Evolutionary conservation across 2,329 filamentous ascomycete genomes (phyloP).

Genomic region (Alternaria solani): DNA sequence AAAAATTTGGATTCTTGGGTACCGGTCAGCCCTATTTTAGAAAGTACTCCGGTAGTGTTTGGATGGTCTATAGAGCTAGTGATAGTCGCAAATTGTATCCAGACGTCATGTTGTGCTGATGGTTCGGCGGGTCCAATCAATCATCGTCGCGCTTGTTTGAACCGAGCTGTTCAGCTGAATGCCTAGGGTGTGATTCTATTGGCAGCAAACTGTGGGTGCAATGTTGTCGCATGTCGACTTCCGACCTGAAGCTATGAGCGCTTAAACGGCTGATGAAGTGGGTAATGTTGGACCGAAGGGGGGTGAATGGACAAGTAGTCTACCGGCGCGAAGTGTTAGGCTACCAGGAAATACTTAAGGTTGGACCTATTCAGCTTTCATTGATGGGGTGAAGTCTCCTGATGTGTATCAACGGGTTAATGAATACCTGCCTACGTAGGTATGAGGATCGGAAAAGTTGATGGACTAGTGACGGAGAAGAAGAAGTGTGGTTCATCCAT

Average conservation of each 20-base stretch:
- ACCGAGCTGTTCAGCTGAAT: background rate
- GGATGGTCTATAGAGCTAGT: background rate
- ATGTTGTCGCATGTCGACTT: background rate
- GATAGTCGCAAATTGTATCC: constrained; percentile 4
- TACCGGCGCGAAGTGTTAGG: background rate
- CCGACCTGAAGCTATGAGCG: background rate
- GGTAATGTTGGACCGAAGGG: background rate
- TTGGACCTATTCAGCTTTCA: background rate
- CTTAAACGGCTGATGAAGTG: background rate
- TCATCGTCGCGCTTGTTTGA: background rate
- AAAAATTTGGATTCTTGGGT: background rate
- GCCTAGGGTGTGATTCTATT: background rate
- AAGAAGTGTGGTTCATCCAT: background rate
- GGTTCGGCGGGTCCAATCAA: background rate
- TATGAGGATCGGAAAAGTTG: background rate
- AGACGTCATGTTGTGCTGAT: constrained; percentile 5
- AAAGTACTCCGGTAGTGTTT: constrained; percentile 1
- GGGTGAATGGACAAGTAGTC: background rate
- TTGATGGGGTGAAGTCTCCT: background rate
- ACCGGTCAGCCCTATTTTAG: constrained; percentile 1
- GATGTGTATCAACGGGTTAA: background rate
- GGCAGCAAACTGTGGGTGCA: background rate
- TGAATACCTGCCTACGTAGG: background rate
- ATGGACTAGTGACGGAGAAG: background rate
- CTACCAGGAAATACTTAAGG: background rate